phyloP scores from a whole-genome alignment of 2,329 filamentous ascomycete genomes.

The Raffaelea deltoideospora region DNA sequence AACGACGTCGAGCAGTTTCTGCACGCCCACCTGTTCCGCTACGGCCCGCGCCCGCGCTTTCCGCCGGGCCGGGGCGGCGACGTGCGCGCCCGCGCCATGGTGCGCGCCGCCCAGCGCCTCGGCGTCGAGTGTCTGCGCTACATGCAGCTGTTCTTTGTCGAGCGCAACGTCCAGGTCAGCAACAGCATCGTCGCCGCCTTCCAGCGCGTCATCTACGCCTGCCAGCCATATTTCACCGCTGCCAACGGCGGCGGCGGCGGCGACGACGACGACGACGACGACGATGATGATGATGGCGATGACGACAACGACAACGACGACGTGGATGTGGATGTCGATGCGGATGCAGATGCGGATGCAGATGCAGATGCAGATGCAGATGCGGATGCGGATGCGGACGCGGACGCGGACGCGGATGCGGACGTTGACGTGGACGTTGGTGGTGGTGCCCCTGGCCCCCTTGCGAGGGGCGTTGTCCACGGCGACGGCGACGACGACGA shows the following conservation, averaged over 20 bases:
- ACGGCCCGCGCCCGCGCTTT: constrained; percentile 15
- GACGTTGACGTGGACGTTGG: constrained; percentile 17
- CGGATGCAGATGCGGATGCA: too few relatives aligned
- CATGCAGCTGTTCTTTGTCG: constrained; percentile 30
- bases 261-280: constrained; percentile 16
- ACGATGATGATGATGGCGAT: constrained; percentile 7
- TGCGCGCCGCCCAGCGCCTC: constrained; percentile 18
- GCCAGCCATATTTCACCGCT: constrained; percentile 23
- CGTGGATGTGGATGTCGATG: not conserved
- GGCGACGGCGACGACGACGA: not conserved
- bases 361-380: too few relatives aligned
- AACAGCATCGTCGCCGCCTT: constrained; percentile 26
- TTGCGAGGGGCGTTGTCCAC: not conserved
- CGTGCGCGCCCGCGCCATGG: constrained; percentile 1
- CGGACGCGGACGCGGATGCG: constrained; percentile 8
- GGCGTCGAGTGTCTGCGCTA: constrained; percentile 30
- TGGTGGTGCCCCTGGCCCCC: not conserved
- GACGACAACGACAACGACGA: not conserved
- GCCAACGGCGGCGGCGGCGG: constrained; percentile 5
- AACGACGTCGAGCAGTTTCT: constrained; percentile 27
- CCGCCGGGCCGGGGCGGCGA: constrained; percentile 16
- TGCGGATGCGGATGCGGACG: constrained; percentile 4
- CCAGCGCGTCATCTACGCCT: constrained; percentile 25
- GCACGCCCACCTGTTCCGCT: constrained; percentile 24
- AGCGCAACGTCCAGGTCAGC: constrained; percentile 24